Percentiles rank a stretch among this genome's conserved stretches.
These are phyloP conservation scores for Taphrina pruni DNA, from an alignment of 1,139 yeast species.

Conservation along the genomic window DNA sequence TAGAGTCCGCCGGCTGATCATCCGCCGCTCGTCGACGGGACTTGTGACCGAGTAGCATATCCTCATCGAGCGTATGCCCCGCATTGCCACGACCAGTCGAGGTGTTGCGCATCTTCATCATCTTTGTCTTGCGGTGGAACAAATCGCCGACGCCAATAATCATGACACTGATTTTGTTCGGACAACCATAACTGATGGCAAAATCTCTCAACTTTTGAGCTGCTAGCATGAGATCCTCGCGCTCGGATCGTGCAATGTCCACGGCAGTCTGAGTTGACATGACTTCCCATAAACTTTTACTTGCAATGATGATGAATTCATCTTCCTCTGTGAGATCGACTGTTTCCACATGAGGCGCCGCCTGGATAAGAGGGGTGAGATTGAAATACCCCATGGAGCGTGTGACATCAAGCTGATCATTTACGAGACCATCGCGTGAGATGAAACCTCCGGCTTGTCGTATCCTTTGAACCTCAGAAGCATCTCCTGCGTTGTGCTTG, in stretches of 20 bases:
- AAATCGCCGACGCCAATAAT: constrained; percentile 68
- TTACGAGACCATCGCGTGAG: constrained; percentile 81
- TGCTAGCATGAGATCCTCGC: constrained; percentile 84
- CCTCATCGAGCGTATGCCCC: constrained; percentile 35
- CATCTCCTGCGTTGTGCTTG: constrained; percentile 82
- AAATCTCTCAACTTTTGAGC: constrained; percentile 93
- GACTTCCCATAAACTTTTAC: constrained; percentile 82
- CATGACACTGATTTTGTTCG: constrained; percentile 80
- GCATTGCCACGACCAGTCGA: constrained; percentile 26
- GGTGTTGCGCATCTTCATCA: constrained; percentile 50
- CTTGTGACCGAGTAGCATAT: constrained; percentile 29
- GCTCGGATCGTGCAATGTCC: constrained; percentile 83
- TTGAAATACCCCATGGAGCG: constrained; percentile 87
- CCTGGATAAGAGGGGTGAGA: constrained; percentile 83
- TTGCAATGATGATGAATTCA: constrained; percentile 85
- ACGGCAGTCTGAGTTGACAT: constrained; percentile 85
- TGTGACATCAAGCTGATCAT: constrained; percentile 80
- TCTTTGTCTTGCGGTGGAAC: constrained; percentile 47
- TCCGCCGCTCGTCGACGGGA: constrained; percentile 36
- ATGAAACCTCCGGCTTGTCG: constrained; percentile 92
- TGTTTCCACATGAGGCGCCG: constrained; percentile 79
- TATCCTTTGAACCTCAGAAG: constrained; percentile 82
- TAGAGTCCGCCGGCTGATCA: constrained; percentile 42
- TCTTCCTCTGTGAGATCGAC: constrained; percentile 70
- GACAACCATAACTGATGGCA: constrained; percentile 90